Evolutionary conservation across 805 yeast genomes (phyloP).

Genomic region (Scheffersomyces ergatensis): DNA sequence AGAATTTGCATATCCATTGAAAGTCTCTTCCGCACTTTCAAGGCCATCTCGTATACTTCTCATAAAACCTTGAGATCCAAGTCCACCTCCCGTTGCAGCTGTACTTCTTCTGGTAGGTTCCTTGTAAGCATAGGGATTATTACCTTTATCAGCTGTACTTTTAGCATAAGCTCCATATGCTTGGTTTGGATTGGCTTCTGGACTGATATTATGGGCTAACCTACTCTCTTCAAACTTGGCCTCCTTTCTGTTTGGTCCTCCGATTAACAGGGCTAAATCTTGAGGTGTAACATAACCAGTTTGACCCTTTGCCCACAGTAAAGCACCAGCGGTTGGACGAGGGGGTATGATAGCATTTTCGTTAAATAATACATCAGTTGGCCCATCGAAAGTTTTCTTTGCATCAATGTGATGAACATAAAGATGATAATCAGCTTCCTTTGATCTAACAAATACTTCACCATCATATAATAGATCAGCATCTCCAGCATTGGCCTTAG

Average conservation of each 20-base stretch:
- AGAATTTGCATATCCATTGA: constrained; percentile 56
- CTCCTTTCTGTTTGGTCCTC: constrained; percentile 68
- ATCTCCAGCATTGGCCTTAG: constrained; percentile 11
- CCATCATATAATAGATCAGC: constrained; percentile 46
- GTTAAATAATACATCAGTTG: constrained; percentile 64
- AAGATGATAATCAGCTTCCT: constrained; percentile 43
- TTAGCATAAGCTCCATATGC: constrained; percentile 27
- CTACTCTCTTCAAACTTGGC: constrained; percentile 56
- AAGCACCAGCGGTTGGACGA: constrained; percentile 75
- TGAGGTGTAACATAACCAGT: constrained; percentile 54
- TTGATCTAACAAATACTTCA: constrained; percentile 55
- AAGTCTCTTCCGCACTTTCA: constrained; percentile 51
- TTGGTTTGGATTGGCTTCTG: constrained; percentile 39
- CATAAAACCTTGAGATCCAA: constrained; percentile 39
- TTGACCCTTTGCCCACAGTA: constrained; percentile 83
- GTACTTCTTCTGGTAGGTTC: constrained; percentile 45
- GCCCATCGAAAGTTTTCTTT: constrained; percentile 14
- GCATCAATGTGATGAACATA: constrained; percentile 13
- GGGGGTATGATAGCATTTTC: constrained; percentile 66
- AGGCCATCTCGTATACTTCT: constrained; percentile 51
- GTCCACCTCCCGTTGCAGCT: constrained; percentile 33
- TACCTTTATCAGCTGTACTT: constrained; percentile 15
- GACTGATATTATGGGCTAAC: constrained; percentile 46
- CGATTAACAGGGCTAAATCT: constrained; percentile 65
- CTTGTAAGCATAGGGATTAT: no score